A percentile compares a stretch with the other conserved stretches of the same genome.
Conservation (phyloP, 495 filamentous ascomycete genomes). For the Articulospora tetracladia region DNA sequence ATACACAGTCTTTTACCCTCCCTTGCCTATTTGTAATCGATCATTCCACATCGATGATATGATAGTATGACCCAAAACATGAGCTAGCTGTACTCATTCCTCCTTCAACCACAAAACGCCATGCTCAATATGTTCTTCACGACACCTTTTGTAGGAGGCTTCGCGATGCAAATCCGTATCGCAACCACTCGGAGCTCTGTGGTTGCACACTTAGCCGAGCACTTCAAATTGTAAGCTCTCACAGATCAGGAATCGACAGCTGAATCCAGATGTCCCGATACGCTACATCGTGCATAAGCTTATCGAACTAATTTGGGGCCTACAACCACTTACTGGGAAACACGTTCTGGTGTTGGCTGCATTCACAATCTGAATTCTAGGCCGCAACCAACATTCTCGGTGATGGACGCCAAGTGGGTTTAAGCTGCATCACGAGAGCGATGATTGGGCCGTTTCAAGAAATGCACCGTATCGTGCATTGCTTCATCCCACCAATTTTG, state of each 20-base stretch:
- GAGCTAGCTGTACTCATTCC: not conserved
- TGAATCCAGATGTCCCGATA: not conserved
- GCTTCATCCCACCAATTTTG: constrained; percentile 8
- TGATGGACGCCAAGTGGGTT: not conserved
- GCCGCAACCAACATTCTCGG: not conserved
- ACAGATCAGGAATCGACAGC: not conserved
- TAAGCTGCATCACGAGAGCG: constrained; percentile 7
- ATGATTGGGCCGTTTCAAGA: not conserved
- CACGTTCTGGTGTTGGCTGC: not conserved
- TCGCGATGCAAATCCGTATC: not conserved
- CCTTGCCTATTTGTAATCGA: not conserved
- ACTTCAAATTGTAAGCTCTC: not conserved
- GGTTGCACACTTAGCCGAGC: not conserved
- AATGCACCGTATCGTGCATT: not conserved
- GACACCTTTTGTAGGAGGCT: not conserved
- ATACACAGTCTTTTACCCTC: not conserved
- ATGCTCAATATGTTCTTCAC: not conserved
- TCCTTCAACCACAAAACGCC: not conserved
- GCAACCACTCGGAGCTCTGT: not conserved
- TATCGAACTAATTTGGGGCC: not conserved
- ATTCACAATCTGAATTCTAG: not conserved
- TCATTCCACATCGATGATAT: not conserved
- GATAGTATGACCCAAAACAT: not conserved
- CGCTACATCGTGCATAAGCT: not conserved
- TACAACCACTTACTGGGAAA: not conserved